Evolutionary conservation across 805 yeast species (phyloP).

Genomic region (Kuraishia molischiana): DNA sequence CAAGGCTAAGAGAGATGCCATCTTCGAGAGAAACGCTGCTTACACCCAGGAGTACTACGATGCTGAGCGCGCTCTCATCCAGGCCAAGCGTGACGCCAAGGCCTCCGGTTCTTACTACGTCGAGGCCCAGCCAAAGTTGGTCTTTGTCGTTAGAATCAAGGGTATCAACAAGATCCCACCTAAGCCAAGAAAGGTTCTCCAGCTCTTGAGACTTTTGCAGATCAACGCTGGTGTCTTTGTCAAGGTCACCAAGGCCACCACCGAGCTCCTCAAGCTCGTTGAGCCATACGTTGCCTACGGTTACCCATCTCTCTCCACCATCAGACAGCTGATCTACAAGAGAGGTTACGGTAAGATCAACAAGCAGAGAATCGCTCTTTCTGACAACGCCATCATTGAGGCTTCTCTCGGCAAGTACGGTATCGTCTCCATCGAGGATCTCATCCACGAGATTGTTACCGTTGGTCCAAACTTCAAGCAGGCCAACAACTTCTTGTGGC

Average conservation of each 20-base stretch:
- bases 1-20: constrained; percentile 35
- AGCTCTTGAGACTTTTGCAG: constrained; percentile 86
- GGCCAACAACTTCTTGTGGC: constrained; percentile 97
- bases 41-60: constrained; percentile 91
- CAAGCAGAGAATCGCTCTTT: constrained; percentile 89
- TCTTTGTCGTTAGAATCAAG: constrained; percentile 96
- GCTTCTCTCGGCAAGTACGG: constrained; percentile 86
- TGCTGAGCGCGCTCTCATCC: constrained; percentile 80
- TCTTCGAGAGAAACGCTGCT: constrained; percentile 90
- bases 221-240: constrained; percentile 93
- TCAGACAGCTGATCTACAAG: constrained; percentile 91
- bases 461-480: constrained; percentile 99
- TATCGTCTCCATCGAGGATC: constrained; percentile 84
- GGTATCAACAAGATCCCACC: constrained; percentile 99
- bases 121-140: constrained; percentile 90
- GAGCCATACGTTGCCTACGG: constrained; percentile 97
- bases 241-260: constrained; percentile 91
- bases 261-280: constrained; percentile 85
- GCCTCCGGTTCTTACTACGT: constrained; percentile 92
- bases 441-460: constrained; percentile 92
- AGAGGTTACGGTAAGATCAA: constrained; percentile 96
- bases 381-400: constrained; percentile 85
- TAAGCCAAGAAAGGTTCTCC: constrained; percentile 98
- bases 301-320: constrained; percentile 89
- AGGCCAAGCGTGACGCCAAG: constrained; percentile 89